phyloP scores from a whole-genome alignment of 2,329 filamentous ascomycete species.

The Colletotrichum truncatum region DNA sequence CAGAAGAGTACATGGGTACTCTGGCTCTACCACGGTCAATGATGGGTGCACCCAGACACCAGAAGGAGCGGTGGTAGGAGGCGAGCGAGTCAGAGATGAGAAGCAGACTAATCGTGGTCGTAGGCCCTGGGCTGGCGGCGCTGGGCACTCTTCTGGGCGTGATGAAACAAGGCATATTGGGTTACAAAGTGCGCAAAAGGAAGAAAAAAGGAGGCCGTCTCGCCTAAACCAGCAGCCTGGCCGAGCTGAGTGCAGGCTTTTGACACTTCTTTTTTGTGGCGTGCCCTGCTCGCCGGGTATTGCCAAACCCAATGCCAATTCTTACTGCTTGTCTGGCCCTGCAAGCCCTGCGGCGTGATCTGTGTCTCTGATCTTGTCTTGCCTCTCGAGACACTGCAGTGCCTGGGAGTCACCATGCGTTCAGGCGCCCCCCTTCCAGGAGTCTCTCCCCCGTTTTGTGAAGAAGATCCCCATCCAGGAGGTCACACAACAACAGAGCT shows the following conservation, averaged over 20 bases:
- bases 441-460: not conserved
- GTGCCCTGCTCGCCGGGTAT: not conserved
- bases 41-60: not conserved
- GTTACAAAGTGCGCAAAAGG: not conserved
- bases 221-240: slow-evolving; percentile 6
- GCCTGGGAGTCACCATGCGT: slow-evolving; percentile 12
- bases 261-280: not conserved
- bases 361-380: not conserved
- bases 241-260: not conserved
- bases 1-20: not conserved
- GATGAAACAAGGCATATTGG: slow-evolving; percentile 11
- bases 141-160: slow-evolving; percentile 17
- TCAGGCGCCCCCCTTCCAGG: not conserved
- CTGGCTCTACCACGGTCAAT: no score
- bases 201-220: not conserved
- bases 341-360: not conserved
- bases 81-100: slow-evolving; percentile 15
- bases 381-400: not conserved
- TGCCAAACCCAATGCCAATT: no score
- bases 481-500: not conserved
- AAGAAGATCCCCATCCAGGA: not conserved
- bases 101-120: slow-evolving; percentile 1
- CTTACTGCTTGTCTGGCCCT: not conserved
- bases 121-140: not conserved
- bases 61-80: not conserved